Percentiles rank a stretch among this genome's conserved stretches.
Evolutionary conservation across 1,284 basidiomycete species (phyloP).

Genomic region (Rhodofomes roseus): DNA sequence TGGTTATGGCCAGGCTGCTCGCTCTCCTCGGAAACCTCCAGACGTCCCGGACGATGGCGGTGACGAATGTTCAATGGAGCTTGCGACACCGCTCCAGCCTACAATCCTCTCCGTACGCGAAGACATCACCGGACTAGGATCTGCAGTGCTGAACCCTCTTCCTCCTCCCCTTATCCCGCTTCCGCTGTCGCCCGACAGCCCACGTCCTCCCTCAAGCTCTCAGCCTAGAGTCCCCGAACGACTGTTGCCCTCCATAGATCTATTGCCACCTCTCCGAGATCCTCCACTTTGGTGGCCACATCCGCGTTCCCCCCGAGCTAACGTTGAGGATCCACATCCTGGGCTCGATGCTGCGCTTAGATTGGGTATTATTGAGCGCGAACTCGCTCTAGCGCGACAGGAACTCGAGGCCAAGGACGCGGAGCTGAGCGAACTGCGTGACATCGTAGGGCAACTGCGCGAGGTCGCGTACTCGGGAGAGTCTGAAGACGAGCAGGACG

Average conservation of each 20-base stretch:
- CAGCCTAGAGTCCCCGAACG: neutral
- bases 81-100: slow-evolving; percentile 52
- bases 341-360: slow-evolving; percentile 5
- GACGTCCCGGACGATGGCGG: slow-evolving; percentile 25
- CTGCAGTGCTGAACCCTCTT: neutral
- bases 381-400: slow-evolving; percentile 17
- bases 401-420: slow-evolving; percentile 19
- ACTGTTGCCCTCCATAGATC: neutral
- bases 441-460: slow-evolving; percentile 14
- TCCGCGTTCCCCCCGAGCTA: neutral
- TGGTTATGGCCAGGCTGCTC: neutral
- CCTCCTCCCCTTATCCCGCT: slow-evolving; percentile 16
- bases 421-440: slow-evolving; percentile 20
- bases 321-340: slow-evolving; percentile 2
- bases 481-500: neutral
- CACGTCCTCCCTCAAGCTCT: neutral
- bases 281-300: slow-evolving; percentile 4
- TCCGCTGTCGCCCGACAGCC: slow-evolving; percentile 10
- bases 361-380: slow-evolving; percentile 21
- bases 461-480: slow-evolving; percentile 1
- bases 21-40: neutral
- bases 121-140: neutral
- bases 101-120: slow-evolving; percentile 26
- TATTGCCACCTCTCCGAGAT: neutral
- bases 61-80: slow-evolving; percentile 50